Conservation (phyloP, 805 yeast genomes). For the Vanderwaltozyma polyspora region DNA sequence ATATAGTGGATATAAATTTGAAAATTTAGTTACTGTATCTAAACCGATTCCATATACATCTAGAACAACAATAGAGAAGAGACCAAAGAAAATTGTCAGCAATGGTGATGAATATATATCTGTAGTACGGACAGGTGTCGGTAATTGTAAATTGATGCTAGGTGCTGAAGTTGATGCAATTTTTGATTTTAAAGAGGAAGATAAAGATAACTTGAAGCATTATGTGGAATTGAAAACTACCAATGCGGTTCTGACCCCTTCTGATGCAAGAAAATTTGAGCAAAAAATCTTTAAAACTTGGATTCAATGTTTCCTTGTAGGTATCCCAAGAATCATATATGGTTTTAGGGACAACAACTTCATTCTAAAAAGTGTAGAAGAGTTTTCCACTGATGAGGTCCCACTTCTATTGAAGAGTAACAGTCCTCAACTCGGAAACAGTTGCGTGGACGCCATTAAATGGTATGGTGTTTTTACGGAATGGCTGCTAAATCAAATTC, state of each 20-base stretch:
- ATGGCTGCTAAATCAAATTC: slow-evolving; percentile 54
- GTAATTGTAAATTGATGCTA: slow-evolving; percentile 50
- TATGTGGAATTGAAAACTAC: slow-evolving; percentile 81
- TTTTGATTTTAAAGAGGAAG: slow-evolving; percentile 54
- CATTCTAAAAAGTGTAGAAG: slow-evolving; percentile 57
- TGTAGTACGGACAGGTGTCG: slow-evolving; percentile 79
- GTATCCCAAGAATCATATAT: slow-evolving; percentile 67
- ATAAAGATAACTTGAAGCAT: slow-evolving; percentile 46
- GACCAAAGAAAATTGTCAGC: slow-evolving; percentile 49
- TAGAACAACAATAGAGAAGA: slow-evolving; percentile 54
- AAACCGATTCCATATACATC: slow-evolving; percentile 65
- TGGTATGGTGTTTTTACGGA: slow-evolving; percentile 80
- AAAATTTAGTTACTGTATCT: slow-evolving; percentile 59
- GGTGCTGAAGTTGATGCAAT: slow-evolving; percentile 93
- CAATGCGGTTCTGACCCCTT: slow-evolving; percentile 40
- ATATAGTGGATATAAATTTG: slow-evolving; percentile 78
- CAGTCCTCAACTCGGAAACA: slow-evolving; percentile 36
- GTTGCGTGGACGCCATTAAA: slow-evolving; percentile 67
- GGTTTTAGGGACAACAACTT: slow-evolving; percentile 77
- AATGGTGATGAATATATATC: slow-evolving; percentile 69
- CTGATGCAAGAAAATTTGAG: slow-evolving; percentile 58
- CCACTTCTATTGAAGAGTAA: slow-evolving; percentile 53
- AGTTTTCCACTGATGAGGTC: slow-evolving; percentile 63
- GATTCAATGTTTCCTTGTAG: slow-evolving; percentile 89
- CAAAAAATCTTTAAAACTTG: slow-evolving; percentile 68